Evolutionary conservation across 2,329 filamentous ascomycete genomes (phyloP), one percentile per base, ranked within the genome.

Genomic region (Hypoxylon sp.): DNA sequence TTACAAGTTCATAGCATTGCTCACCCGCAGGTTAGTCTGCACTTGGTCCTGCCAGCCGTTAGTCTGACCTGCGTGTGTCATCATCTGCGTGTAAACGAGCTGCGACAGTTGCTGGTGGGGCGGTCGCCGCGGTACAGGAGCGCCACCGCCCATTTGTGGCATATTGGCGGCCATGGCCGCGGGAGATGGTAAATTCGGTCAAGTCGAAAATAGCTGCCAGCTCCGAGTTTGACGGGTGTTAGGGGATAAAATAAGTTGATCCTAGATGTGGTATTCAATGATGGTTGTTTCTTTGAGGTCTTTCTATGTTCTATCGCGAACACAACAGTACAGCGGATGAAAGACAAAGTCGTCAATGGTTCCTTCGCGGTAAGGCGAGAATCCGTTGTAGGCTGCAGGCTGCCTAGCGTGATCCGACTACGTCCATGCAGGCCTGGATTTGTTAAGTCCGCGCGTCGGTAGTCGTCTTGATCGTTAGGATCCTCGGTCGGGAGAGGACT

Each of bases 91-190:
- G 59, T 82, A 84, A 6, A 85, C 78, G 14, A 80, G 71, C 43
- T 80, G 76, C 53, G 79, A 78, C 72, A 80, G 76, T 67, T 83
- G 82, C 68, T 82, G 77, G 43, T 77, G 75, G 49, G 77, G 76
- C 62, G 81, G 81, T 65, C 78, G 78, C 69, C 76, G 80, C 73
- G 80, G 80, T 77, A 84, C 80, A 78, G 84, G 80, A 77, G 80
- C 82, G 70, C 79, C 80, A 67, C 79, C 80, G 75, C 79, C 82
- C 85, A 88, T 87, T 74, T 86, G 86, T 77, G 84, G 83, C 80
- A 88, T 84, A 73, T 87, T 88, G 76, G 84, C 86, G 81, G 86
- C 86, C 86, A 89, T 89, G 79, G 84, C 84, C 82, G 83, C 83
- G 72, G 64, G 14, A 63, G 63, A 58, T 63, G 51, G 51, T 48